Evolutionary conservation across 1,139 yeast species (phyloP).

Genomic region (Meyerozyma guilliermondii): DNA sequence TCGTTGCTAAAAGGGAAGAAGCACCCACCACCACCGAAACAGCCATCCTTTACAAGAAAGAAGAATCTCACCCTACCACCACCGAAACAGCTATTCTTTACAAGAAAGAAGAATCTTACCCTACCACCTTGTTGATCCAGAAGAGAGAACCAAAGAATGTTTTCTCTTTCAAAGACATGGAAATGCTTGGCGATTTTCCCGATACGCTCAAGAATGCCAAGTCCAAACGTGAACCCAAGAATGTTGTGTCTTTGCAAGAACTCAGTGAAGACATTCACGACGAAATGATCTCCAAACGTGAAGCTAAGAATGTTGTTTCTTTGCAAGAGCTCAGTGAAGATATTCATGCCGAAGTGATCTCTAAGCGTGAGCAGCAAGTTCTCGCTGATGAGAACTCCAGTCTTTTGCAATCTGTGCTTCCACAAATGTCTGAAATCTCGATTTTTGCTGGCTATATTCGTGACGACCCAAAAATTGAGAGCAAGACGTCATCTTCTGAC

Average conservation of each 20-base stretch:
- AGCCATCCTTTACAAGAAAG: background rate
- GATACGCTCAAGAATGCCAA: background rate
- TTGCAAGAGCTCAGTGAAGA: constrained; percentile 14
- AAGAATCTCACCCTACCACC: background rate
- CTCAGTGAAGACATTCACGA: constrained; percentile 5
- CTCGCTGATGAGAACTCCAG: constrained; percentile 5
- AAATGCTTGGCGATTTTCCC: no score
- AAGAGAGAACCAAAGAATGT: background rate
- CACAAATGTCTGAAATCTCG: constrained; percentile 41
- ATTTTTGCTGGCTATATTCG: constrained; percentile 54
- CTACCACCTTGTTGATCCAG: no score
- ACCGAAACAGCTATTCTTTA: background rate
- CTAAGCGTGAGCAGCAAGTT: constrained; percentile 3
- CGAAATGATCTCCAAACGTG: constrained; percentile 6
- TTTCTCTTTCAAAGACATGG: no score
- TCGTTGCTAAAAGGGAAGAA: background rate
- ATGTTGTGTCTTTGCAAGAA: constrained; percentile 8
- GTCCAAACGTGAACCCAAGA: constrained; percentile 7
- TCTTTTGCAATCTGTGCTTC: constrained; percentile 31
- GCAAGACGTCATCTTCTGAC: constrained; percentile 32
- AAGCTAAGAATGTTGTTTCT: constrained; percentile 15
- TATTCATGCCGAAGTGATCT: constrained; percentile 20
- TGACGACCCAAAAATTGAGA: constrained; percentile 41
- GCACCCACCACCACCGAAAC: background rate
- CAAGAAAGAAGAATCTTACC: constrained; percentile 1